Base-by-base conservation (phyloP, 169 alveolate genomes). In the Ichthyophthirius multifiliis region DNA sequence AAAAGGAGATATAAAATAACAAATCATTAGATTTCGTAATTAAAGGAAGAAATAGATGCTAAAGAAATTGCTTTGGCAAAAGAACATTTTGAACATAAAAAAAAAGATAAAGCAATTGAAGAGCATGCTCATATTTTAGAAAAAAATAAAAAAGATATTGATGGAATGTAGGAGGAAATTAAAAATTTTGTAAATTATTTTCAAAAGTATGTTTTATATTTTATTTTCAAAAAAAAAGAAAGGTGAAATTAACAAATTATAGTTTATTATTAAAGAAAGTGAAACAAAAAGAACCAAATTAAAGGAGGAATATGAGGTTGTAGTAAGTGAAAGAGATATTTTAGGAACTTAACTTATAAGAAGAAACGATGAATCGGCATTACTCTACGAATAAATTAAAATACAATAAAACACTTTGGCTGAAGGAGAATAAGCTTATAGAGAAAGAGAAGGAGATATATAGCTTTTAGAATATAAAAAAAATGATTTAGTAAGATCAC, bases 301-400 rank as follows among this genome's bases (percentile, higher is more conserved):
- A 37, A 94, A 93, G 79, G 89, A 89, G 62, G 96, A 96, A 83
- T 96, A 90, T 83, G 95, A 93, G 77, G 91, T 86, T 34, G 95
- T 93, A 30, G 90, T 95, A 47, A 90, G 90, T 31, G 96, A 93
- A 78, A 91, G 98, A 74, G 98, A 96, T 84, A 92, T 95, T 80
- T 91, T 95, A 45, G 98, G 98, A 18, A 94, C 97, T 27, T 94
- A 96, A 86, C 93, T 96, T 44, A 95, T 96, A 30, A 89, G 97
- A 77, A 94, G 97, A 76, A 96, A 95, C 65, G 97, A 96, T 80
- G 99, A 96, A 85, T 86, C 95, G n/a, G 96, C 99, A 1, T 90
- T 95, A 3, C 93, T 95, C 27, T 95, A 96, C 85, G 99, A 96
- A 89, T 94, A 96, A 90, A 94, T 96, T 62, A 96, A 94, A 90